Base-by-base conservation (phyloP, 306 rosid species). In the Vigna hirtella region DNA sequence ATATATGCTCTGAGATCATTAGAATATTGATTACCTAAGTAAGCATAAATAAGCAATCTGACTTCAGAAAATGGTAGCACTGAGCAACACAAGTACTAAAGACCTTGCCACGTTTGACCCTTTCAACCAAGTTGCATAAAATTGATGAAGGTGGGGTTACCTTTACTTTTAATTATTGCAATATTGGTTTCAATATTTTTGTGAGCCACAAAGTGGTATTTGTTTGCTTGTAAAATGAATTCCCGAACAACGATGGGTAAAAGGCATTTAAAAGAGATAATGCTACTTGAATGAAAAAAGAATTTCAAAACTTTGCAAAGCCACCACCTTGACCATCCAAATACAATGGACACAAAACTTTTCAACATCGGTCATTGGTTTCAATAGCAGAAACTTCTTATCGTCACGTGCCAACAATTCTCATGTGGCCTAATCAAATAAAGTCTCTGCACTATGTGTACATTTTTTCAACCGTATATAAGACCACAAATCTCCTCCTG, bases 291-390 rank as follows among this genome's bases (percentile, higher is more conserved):
- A 12, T 72, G 11, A 59, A 66, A 77, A 73, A 34, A 68, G 81
- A 50, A 53, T 53, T 82, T 83, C 61, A 65, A 76, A 58, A 16
- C 13, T 18, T 42, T 38, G 48, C 84, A 18, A 82, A 87, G 94
- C 94, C 97, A 88, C 66, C 91, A 74, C 82, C 73, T 87, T 88
- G 97, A 88, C 93, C 89, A 81, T 73, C 97, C 89, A 59, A 86
- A 84, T 90, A 74, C 93, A 90, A 62, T 88, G 89, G 81, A 88
- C 78, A 12, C 53, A 20, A 10, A 77, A 76, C 32, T 57, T 79
- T 76, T 58, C 73, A 79, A 76, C 1, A 7, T 24, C 16, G 38
- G 82, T 58, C 85, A 0, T n/a, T 53, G 10, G 75, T 71, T 64
- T 63, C 79, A 5, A 8, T 10, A 0, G 50, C 8, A 45, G 85